These are phyloP conservation scores for Omphalotus olearius DNA, from an alignment of 1,284 basidiomycete genomes.

Conservation along the genomic window DNA sequence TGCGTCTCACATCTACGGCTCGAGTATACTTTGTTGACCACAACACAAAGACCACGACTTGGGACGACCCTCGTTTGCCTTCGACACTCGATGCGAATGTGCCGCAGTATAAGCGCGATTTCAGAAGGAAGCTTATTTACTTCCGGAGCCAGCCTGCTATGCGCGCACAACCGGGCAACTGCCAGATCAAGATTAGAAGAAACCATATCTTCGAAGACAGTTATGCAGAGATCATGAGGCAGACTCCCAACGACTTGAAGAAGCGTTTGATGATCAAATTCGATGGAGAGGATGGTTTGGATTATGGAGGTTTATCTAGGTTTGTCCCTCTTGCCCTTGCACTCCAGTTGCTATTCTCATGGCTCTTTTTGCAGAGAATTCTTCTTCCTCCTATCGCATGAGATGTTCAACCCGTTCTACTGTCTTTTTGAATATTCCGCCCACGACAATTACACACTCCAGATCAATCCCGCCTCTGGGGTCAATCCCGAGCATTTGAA, in stretches of 20 bases:
- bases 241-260: conserved; percentile 91
- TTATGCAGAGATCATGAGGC: conserved; percentile 95
- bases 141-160: conserved; percentile 94
- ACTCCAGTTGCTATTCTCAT: conserved; percentile 14
- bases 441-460: conserved; percentile 94
- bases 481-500: conserved; percentile 96
- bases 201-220: conserved; percentile 95
- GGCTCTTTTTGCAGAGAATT: conserved; percentile 47
- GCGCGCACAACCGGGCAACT: conserved; percentile 85
- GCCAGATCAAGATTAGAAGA: conserved; percentile 90
- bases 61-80: conserved; percentile 92
- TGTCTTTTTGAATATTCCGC: conserved; percentile 96
- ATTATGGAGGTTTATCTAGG: conserved; percentile 93
- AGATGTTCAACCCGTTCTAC: conserved; percentile 96
- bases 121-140: conserved; percentile 93
- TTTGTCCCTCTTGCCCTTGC: conserved; percentile 27
- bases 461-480: conserved; percentile 92
- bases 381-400: conserved; percentile 92
- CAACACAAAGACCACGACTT: conserved; percentile 96
- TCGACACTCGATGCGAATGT: conserved; percentile 85
- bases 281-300: conserved; percentile 93
- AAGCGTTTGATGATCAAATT: conserved; percentile 98
- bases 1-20: conserved; percentile 91
- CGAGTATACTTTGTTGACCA: conserved; percentile 97
- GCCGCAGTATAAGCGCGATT: conserved; percentile 96